Evolutionary conservation across 495 filamentous ascomycete genomes (phyloP), one percentile per base, ranked within the genome.

Genomic region (Penicillium subrubescens): DNA sequence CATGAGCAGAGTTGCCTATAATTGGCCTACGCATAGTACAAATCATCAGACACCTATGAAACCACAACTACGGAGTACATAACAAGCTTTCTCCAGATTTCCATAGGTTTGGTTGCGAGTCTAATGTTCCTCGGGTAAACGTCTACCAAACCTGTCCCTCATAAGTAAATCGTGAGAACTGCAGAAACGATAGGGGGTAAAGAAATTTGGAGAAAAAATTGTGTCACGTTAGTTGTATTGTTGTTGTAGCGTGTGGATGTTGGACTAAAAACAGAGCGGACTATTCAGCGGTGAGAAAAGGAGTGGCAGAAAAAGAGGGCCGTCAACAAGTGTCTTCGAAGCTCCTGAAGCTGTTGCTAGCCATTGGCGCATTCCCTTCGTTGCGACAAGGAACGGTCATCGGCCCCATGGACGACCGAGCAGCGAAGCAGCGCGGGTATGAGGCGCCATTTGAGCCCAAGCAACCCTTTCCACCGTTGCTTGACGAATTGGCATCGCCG

Each of bases 391-490:
- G 41, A 34, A 33, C 41, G 4, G 10, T 35, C 7, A 33, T 44
- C 48, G 37, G 43, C 46, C 17, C 12, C 41, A 65, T 67, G 64
- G 66, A 57, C 57, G 57, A 65, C 4, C 46, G 61, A 25, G 21
- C 33, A 7, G 48, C 48, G 10, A 60, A 67, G 31, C 31, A 31
- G 31, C 33, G 23, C 19, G 46, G 35, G 12, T 65, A 67, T 43
- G 65, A 63, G 51, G 54, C 61, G 21, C 63, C 69, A 5, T 74
- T 77, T 46, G 76, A 79, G 31, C 60, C 70, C 14, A 79, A 79
- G 50, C 78, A 79, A 60, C 78, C 78, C 15, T 81, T 81, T 59
- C 78, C 78, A 2, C 73, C 75, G 6, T 68, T 81, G 35, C 64
- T 77, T 2, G 75, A 79, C 59, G 74, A 77, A 19, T 61, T 73